Percentiles rank a stretch among this genome's conserved stretches.
These are phyloP conservation scores for Naganishia vaughanmartiniae DNA, from an alignment of 768 basidiomycete genomes.

Conservation along the genomic window DNA sequence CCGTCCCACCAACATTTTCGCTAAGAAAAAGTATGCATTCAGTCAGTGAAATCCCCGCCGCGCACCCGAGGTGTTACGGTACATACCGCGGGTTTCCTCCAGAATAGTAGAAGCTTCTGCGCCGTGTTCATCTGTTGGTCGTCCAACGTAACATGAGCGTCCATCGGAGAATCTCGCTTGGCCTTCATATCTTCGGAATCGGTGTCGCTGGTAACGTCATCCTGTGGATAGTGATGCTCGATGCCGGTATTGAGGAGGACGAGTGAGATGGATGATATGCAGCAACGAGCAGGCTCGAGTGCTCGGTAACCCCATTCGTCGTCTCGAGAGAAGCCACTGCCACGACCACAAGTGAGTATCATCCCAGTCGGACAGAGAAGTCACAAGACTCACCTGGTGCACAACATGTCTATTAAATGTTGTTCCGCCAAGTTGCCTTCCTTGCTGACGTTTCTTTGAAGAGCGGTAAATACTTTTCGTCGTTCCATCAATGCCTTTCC, in stretches of 20 bases:
- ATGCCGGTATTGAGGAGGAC: conserved; percentile 98
- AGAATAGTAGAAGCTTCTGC: conserved; percentile 93
- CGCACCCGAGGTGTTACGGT: neutral
- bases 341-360: neutral
- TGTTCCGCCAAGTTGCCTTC: conserved; percentile 99
- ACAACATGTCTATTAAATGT: conserved; percentile 99
- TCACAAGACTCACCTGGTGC: conserved; percentile 75
- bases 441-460: conserved; percentile 98
- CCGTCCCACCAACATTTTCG: conserved; percentile 99
- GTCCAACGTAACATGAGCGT: conserved; percentile 71
- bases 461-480: conserved; percentile 89
- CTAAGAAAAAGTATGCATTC: conserved; percentile 54
- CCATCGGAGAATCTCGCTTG: conserved; percentile 30
- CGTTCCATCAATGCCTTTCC: conserved; percentile 85
- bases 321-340: conserved; percentile 92
- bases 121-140: conserved; percentile 92
- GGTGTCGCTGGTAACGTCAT: conserved; percentile 1
- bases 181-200: conserved; percentile 26
- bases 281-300: conserved; percentile 90
- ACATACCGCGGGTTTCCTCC: conserved; percentile 98
- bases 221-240: conserved; percentile 56
- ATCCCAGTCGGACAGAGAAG: too few species aligned
- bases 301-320: conserved; percentile 98
- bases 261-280: conserved; percentile 96
- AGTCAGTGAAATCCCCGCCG: too few species aligned